Evolutionary conservation across 805 yeast species (phyloP).

Genomic region (Dipodascopsis uninucleata): DNA sequence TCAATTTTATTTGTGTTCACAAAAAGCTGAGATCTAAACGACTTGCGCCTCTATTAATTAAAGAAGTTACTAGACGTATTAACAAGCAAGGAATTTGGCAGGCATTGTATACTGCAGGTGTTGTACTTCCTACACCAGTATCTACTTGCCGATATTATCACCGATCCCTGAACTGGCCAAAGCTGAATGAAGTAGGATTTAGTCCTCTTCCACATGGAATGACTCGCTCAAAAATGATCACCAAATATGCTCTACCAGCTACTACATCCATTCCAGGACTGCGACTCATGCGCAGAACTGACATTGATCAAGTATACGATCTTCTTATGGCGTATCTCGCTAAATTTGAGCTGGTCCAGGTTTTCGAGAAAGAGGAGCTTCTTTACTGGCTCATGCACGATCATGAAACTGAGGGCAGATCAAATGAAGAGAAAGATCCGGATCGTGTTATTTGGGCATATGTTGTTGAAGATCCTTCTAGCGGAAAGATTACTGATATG

Average conservation of each 20-base stretch:
- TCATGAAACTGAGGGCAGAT: slow-evolving; percentile 41
- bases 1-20: slow-evolving; percentile 91
- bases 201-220: slow-evolving; percentile 69
- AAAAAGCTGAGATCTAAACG: slow-evolving; percentile 91
- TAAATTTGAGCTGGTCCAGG: slow-evolving; percentile 70
- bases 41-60: slow-evolving; percentile 87
- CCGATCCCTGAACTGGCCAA: slow-evolving; percentile 90
- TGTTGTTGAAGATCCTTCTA: slow-evolving; percentile 57
- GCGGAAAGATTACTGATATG: slow-evolving; percentile 75
- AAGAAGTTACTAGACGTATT: slow-evolving; percentile 90
- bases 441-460: slow-evolving; percentile 63
- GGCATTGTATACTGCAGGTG: slow-evolving; percentile 92
- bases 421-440: slow-evolving; percentile 36
- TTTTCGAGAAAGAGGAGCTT: slow-evolving; percentile 64
- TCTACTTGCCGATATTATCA: slow-evolving; percentile 86
- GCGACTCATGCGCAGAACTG: slow-evolving; percentile 54
- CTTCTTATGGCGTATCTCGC: slow-evolving; percentile 61
- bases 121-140: slow-evolving; percentile 87
- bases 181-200: slow-evolving; percentile 85
- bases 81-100: slow-evolving; percentile 86
- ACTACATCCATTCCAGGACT: slow-evolving; percentile 50
- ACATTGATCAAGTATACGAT: slow-evolving; percentile 59
- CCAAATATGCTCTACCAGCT: slow-evolving; percentile 55
- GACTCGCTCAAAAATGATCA: slow-evolving; percentile 64
- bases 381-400: slow-evolving; percentile 68